A percentile compares a stretch with the other conserved stretches of the same genome.
Evolutionary conservation across 2,329 filamentous ascomycete genomes (phyloP).

Genomic region (Aspergillus sp.): DNA sequence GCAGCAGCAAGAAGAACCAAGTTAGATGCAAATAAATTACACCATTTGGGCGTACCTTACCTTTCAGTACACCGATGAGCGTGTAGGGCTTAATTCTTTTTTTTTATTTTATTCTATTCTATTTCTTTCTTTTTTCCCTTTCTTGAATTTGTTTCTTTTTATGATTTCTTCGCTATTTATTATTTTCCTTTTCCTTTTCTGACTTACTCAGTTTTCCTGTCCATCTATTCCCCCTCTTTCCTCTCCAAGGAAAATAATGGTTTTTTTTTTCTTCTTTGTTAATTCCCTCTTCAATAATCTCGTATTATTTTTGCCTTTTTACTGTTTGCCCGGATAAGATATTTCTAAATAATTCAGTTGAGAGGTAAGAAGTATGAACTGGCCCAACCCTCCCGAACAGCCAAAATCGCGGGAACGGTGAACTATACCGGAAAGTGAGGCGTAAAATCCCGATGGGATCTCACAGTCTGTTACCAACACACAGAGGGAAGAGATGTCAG

Average conservation of each 20-base stretch:
- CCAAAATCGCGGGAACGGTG: conserved; percentile 21
- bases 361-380: conserved; percentile 10
- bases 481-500: conserved; percentile 9
- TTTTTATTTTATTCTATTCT: conserved; percentile 1
- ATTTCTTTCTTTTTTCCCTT: not conserved
- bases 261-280: no score
- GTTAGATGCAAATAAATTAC: conserved; percentile 9
- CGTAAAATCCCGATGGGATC: conserved; percentile 23
- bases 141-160: conserved; percentile 9
- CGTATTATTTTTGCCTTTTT: not conserved
- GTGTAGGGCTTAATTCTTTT: conserved; percentile 11
- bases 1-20: not conserved
- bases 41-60: conserved; percentile 19
- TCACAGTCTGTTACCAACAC: conserved; percentile 16
- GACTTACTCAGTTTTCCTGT: no score
- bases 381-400: conserved; percentile 11
- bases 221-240: not conserved
- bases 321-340: not conserved
- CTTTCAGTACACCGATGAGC: conserved; percentile 15
- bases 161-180: not conserved
- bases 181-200: conserved; percentile 6
- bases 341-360: not conserved
- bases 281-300: no score
- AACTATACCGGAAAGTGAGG: conserved; percentile 30
- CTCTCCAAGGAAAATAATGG: not conserved